Conservation (phyloP, 768 basidiomycete genomes). For the Postia placenta region DNA sequence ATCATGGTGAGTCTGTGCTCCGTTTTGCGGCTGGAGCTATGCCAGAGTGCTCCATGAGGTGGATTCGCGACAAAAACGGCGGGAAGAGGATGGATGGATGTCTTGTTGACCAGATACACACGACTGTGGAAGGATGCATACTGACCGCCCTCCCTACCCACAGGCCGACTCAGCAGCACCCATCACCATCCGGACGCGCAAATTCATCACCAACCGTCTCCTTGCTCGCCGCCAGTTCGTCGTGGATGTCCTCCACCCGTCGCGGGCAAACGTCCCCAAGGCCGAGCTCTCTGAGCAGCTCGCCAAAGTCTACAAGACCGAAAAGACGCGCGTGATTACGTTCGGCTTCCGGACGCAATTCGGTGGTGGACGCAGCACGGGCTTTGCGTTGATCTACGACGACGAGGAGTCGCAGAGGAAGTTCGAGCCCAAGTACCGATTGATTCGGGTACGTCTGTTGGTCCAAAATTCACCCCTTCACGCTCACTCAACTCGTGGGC, state of each 20-base stretch:
- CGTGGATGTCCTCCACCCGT: constrained; percentile 93
- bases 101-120: constrained; percentile 25
- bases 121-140: neutral
- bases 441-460: constrained; percentile 74
- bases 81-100: constrained; percentile 32
- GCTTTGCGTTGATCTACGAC: constrained; percentile 97
- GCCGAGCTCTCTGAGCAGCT: constrained; percentile 90
- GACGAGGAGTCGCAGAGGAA: constrained; percentile 91
- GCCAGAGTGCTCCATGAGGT: constrained; percentile 2
- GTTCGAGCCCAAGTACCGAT: constrained; percentile 94
- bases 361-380: constrained; percentile 96
- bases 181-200: constrained; percentile 94
- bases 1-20: constrained; percentile 25
- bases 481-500: no score
- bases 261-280: constrained; percentile 89
- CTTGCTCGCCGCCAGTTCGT: constrained; percentile 94
- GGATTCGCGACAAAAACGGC: constrained; percentile 6
- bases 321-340: constrained; percentile 84
- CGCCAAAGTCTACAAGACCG: constrained; percentile 86
- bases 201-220: constrained; percentile 99
- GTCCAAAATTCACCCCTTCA: no score
- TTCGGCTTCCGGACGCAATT: constrained; percentile 95
- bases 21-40: constrained; percentile 11
- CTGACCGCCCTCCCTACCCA: constrained; percentile 16
- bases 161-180: constrained; percentile 79